Evolutionary conservation across 106 monocot species (phyloP), one percentile per base, ranked within the genome.

Genomic region (Platanthera zijinensis): DNA sequence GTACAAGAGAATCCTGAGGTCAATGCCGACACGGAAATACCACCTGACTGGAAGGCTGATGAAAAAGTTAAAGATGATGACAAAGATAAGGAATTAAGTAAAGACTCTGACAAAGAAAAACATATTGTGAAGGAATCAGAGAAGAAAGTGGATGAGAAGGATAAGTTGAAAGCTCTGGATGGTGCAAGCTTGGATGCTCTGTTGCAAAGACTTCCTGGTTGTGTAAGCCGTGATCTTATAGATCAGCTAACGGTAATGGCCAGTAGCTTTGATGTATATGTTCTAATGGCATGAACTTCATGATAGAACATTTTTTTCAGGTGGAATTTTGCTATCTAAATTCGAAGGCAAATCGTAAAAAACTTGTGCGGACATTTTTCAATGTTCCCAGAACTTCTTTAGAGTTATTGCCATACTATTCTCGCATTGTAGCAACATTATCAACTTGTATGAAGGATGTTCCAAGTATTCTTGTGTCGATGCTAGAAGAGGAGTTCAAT

Each of bases 381-480:
- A 91, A 87, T 85, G 97, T 94, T 12, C 89, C 94, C 10, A 89
- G 97, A 82, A 97, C 94, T 69, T 97, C 97, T 46, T 82, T 97
- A 71, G 97, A 97, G 75, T 75, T 97, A 68, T 79, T 97, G 57
- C 94, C 97, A 19, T 91, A 97, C 70, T 97, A 97, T 84, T 97
- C 97, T 79, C 87, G 97, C 32, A 85, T 97, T 91, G 94, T 97
- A 21, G 91, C 94, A 28, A 97, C 97, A 63, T 64, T 97, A 19
- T 86, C 97, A 66, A 97, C 97, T 48, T 94, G 97, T 79, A 94
- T 94, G 97, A 93, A 93, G 74, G 97, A 97, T 83, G 85, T 97
- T 64, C 91, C 94, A 51, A 73, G 77, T 51, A 88, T 88, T 81
- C 97, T 97, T 78, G 30, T 97, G 11, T 76, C 87, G 46, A 80